Percentiles rank a stretch among this genome's conserved stretches.
These are phyloP conservation scores for Geotrichum klebahnii DNA, from an alignment of 1,139 yeast species.

Conservation along the genomic window DNA sequence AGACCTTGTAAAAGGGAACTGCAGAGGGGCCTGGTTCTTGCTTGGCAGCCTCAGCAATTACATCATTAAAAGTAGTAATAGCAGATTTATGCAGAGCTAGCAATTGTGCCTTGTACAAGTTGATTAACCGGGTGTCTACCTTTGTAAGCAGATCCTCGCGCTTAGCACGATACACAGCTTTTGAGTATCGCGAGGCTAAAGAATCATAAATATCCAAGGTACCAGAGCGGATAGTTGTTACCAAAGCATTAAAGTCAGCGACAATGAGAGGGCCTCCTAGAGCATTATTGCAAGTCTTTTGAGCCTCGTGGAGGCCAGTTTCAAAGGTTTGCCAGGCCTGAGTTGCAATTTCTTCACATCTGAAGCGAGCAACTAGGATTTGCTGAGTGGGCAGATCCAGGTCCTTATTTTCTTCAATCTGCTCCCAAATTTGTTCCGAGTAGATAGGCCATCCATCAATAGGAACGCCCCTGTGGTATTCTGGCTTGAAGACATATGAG, in stretches of 20 bases:
- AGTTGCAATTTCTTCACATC: conserved; percentile 82
- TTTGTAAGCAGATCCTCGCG: conserved; percentile 44
- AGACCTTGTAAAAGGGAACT: conserved; percentile 23
- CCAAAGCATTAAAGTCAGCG: conserved; percentile 33
- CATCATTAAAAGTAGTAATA: conserved; percentile 31
- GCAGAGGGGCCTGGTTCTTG: conserved; percentile 15
- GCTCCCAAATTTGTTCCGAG: conserved; percentile 90
- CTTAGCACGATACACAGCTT: conserved; percentile 61
- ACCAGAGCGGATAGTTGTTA: conserved; percentile 30
- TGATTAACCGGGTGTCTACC: conserved; percentile 35
- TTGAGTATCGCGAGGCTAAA: conserved; percentile 69
- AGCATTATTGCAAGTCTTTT: conserved; percentile 22
- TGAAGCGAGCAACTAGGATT: conserved; percentile 84
- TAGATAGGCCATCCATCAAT: conserved; percentile 95
- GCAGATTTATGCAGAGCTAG: conserved; percentile 38
- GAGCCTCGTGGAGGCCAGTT: conserved; percentile 35
- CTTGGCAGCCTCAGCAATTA: conserved; percentile 20
- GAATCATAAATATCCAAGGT: conserved; percentile 57
- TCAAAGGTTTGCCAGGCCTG: conserved; percentile 50
- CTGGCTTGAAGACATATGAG: conserved; percentile 53
- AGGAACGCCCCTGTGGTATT: conserved; percentile 82
- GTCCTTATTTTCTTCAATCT: conserved; percentile 87
- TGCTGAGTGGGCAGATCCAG: conserved; percentile 96
- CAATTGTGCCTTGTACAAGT: conserved; percentile 45
- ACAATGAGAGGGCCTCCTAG: conserved; percentile 28